A percentile compares a stretch with the other conserved stretches of the same genome.
Evolutionary conservation across 2,329 filamentous ascomycete genomes (phyloP).

Genomic region (Xylariaceae sp.): DNA sequence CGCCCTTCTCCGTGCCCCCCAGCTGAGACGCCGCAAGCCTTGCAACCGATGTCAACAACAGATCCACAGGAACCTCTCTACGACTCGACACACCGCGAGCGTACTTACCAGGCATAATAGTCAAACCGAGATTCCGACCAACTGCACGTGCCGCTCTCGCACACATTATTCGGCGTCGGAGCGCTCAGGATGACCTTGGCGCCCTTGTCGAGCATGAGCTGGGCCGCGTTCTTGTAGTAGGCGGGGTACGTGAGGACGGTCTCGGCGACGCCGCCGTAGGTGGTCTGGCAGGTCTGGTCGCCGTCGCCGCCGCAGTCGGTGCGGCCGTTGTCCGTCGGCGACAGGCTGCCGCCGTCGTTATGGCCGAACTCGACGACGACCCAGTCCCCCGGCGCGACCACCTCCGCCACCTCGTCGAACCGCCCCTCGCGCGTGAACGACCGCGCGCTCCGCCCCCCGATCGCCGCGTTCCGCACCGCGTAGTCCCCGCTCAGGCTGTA

Average conservation of each 20-base stretch:
- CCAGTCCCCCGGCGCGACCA: conserved; percentile 61
- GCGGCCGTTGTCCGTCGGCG: conserved; percentile 59
- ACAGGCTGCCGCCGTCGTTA: conserved; percentile 67
- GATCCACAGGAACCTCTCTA: not conserved
- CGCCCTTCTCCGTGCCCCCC: conserved; percentile 42
- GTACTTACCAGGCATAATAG: conserved; percentile 51
- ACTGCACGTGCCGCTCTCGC: conserved; percentile 57
- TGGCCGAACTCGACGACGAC: conserved; percentile 74
- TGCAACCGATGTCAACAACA: not conserved
- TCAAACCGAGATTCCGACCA: conserved; percentile 57
- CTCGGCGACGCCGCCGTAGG: conserved; percentile 54
- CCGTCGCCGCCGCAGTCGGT: conserved; percentile 61
- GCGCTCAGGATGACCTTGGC: conserved; percentile 62
- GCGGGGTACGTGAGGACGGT: conserved; percentile 63
- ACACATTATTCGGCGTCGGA: conserved; percentile 61
- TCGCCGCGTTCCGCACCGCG: conserved; percentile 64
- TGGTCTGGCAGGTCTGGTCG: conserved; percentile 54
- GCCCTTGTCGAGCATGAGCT: conserved; percentile 56
- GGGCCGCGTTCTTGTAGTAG: conserved; percentile 61
- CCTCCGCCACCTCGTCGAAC: conserved; percentile 59
- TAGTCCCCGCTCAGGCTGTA: conserved; percentile 49
- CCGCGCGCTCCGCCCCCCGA: conserved; percentile 67
- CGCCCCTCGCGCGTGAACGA: conserved; percentile 68
- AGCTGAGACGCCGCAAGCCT: conserved; percentile 43
- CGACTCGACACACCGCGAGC: not conserved